These are phyloP conservation scores for Cyphellophora attinorum DNA, from an alignment of 2,329 filamentous ascomycete genomes.

Conservation along the genomic window DNA sequence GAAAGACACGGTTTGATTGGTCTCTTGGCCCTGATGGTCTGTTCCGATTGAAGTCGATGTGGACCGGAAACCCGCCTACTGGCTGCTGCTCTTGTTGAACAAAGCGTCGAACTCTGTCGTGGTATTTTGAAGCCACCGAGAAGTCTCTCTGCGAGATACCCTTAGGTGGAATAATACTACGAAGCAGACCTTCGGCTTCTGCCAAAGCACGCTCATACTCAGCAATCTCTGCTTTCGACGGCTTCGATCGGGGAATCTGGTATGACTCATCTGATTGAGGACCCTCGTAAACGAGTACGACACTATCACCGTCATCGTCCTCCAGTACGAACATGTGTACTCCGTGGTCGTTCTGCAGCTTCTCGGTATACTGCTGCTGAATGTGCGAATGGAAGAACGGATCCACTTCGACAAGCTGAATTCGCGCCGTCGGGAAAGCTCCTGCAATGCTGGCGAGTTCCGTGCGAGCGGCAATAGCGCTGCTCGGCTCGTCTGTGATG, in stretches of 20 bases:
- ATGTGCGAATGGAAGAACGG: constrained; percentile 41
- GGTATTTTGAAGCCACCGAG: constrained; percentile 25
- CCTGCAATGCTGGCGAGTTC: constrained; percentile 40
- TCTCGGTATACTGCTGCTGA: constrained; percentile 27
- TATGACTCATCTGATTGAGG: constrained; percentile 16
- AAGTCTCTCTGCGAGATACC: constrained; percentile 15
- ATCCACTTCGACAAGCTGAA: constrained; percentile 35
- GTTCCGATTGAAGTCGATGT: constrained; percentile 28
- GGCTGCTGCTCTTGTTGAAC: constrained; percentile 39
- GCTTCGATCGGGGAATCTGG: constrained; percentile 43
- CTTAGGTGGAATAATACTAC: constrained; percentile 32
- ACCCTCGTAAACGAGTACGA: constrained; percentile 44
- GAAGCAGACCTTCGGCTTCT: constrained; percentile 48
- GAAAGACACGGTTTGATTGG: constrained; percentile 9
- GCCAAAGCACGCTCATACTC: constrained; percentile 49
- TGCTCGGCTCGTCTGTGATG: constrained; percentile 78
- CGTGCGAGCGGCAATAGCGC: constrained; percentile 42
- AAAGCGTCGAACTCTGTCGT: constrained; percentile 54
- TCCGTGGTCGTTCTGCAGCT: constrained; percentile 33
- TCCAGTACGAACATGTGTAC: constrained; percentile 41
- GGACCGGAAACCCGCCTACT: constrained; percentile 46
- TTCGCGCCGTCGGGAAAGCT: constrained; percentile 36
- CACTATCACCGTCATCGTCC: constrained; percentile 32
- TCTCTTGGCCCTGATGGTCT: constrained; percentile 3
- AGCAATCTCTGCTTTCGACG: constrained; percentile 44